Percentiles rank a stretch among this genome's conserved stretches.
These are phyloP conservation scores for Sequoiadendron giganteum DNA, from an alignment of 75 land plant species.

Conservation along the genomic window DNA sequence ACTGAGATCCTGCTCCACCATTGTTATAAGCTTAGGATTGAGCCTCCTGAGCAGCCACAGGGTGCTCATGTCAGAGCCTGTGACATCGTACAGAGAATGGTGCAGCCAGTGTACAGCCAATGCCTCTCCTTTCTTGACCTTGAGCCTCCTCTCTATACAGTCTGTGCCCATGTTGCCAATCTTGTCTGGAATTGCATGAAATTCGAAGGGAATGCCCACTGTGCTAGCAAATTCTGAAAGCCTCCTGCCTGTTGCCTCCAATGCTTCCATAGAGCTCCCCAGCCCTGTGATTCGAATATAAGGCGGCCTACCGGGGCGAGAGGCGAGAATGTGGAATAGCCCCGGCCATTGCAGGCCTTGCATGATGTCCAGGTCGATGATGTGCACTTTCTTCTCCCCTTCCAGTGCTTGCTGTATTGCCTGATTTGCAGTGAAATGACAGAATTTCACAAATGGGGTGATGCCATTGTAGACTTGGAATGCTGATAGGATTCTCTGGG, in stretches of 20 bases:
- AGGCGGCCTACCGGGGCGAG: conserved; percentile 15
- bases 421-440: conserved; percentile 83
- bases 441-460: conserved; percentile 66
- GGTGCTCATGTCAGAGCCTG: conserved; percentile 61
- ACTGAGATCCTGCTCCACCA: conserved; percentile 71
- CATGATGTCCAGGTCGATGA: conserved; percentile 81
- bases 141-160: conserved; percentile 11
- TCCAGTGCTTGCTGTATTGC: conserved; percentile 62
- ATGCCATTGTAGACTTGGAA: conserved; percentile 62
- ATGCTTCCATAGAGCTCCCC: conserved; percentile 47
- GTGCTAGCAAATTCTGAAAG: conserved; percentile 69
- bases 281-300: conserved; percentile 48
- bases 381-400: conserved; percentile 46
- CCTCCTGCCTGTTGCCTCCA: conserved; percentile 58
- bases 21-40: conserved; percentile 52
- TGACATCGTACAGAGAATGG: conserved; percentile 73
- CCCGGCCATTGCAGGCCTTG: conserved; percentile 91
- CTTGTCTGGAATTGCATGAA: conserved; percentile 44
- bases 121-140: conserved; percentile 27
- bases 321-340: conserved; percentile 64
- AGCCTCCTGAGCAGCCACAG: conserved; percentile 30
- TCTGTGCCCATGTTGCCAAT: conserved; percentile 31
- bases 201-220: conserved; percentile 64
- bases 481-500: conserved; percentile 36
- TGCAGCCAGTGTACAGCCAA: conserved; percentile 73